Conservation (phyloP, 2,329 filamentous ascomycete genomes). For the Cytospora piceae region DNA sequence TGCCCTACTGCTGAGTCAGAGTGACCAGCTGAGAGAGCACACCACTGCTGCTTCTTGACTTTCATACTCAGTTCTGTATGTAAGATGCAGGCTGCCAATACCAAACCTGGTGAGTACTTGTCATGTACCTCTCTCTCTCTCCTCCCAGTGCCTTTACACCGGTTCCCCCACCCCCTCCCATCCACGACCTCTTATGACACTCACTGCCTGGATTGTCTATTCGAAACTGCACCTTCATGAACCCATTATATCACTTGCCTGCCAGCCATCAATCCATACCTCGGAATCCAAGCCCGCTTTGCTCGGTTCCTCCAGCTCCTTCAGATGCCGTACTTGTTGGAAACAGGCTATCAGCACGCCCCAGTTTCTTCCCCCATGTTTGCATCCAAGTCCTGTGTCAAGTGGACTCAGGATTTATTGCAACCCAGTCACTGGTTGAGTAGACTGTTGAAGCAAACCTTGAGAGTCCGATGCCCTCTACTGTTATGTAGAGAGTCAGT, state of each 20-base stretch:
- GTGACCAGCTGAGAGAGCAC: slow-evolving; percentile 15
- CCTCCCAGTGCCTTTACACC: not conserved
- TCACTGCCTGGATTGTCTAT: not conserved
- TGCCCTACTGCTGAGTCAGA: slow-evolving; percentile 29
- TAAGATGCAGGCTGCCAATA: slow-evolving; percentile 31
- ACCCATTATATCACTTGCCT: not conserved
- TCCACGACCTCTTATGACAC: not conserved
- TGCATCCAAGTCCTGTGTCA: slow-evolving; percentile 5
- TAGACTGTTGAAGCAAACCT: slow-evolving; percentile 10
- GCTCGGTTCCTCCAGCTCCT: slow-evolving; percentile 8
- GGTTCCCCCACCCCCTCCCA: not conserved
- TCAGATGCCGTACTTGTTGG: slow-evolving; percentile 1
- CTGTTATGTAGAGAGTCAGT: slow-evolving; percentile 11
- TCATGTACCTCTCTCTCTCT: slow-evolving; percentile 4
- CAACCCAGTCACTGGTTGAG: not conserved
- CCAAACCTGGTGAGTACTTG: slow-evolving; percentile 28
- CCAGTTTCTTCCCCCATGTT: not conserved
- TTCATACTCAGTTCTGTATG: slow-evolving; percentile 20
- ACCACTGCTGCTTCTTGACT: slow-evolving; percentile 16
- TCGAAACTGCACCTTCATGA: not conserved
- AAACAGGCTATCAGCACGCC: not conserved
- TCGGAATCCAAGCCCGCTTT: not conserved
- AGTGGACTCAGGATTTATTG: slow-evolving; percentile 18
- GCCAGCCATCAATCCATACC: not conserved
- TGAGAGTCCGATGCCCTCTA: not conserved